A percentile compares a stretch with the other conserved stretches of the same genome.
Evolutionary conservation across 1,139 yeast species (phyloP).

Genomic region (Yamadazyma triangularis): DNA sequence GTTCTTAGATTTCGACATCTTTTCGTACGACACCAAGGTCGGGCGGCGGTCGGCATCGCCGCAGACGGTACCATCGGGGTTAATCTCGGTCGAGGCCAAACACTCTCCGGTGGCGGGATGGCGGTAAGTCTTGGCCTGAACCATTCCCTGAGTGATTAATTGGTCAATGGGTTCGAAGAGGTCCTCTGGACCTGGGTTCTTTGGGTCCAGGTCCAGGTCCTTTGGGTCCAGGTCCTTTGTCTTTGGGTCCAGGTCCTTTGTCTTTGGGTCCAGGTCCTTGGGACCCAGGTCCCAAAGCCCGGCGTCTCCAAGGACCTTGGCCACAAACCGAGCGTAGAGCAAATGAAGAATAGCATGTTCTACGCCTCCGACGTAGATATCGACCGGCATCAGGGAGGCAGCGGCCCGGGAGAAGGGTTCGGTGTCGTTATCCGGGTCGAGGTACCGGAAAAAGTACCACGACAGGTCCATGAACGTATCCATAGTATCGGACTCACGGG

Average conservation of each 20-base stretch:
- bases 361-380: conserved; percentile 88
- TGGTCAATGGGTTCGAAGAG: conserved; percentile 76
- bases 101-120: conserved; percentile 73
- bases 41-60: conserved; percentile 45
- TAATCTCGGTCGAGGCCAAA: conserved; percentile 69
- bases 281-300: conserved; percentile 58
- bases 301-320: conserved; percentile 67
- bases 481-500: conserved; percentile 95
- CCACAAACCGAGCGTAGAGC: conserved; percentile 75
- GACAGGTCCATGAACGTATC: conserved; percentile 97
- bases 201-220: too few relatives aligned
- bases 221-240: too few relatives aligned
- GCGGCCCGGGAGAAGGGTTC: conserved; percentile 48
- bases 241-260: too few relatives aligned
- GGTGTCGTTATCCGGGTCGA: conserved; percentile 61
- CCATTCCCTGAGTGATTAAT: conserved; percentile 96
- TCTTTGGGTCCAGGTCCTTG: too few relatives aligned
- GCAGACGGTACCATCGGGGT: conserved; percentile 27
- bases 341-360: conserved; percentile 95
- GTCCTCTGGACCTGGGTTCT: conserved; percentile 22
- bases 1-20: conserved; percentile 93
- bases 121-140: conserved; percentile 79
- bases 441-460: conserved; percentile 87
- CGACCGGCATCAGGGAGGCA: conserved; percentile 77
- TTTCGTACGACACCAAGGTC: conserved; percentile 65